Conservation (phyloP, 768 basidiomycete species). For the Mycena metata region DNA sequence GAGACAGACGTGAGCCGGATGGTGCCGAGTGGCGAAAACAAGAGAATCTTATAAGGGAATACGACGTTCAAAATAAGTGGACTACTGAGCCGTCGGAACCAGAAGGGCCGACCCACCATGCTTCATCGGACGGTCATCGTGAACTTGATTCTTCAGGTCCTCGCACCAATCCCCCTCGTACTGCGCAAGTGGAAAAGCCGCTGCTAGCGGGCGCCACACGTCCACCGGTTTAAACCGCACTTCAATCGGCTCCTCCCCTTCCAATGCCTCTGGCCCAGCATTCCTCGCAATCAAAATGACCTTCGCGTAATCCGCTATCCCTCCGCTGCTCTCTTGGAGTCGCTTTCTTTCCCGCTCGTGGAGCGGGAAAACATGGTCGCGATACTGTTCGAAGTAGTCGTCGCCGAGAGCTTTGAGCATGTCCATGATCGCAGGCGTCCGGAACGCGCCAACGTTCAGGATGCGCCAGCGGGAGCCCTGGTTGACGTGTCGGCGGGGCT, state of each 20-base stretch:
- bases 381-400: too few relatives aligned
- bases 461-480: slow-evolving; percentile 29
- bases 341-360: slow-evolving; percentile 12
- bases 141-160: slow-evolving; percentile 12
- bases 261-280: background rate
- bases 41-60: too few relatives aligned
- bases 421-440: slow-evolving; percentile 5
- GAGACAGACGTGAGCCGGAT: too few relatives aligned
- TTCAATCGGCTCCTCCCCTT: background rate
- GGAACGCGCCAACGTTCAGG: background rate
- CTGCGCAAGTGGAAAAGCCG: background rate
- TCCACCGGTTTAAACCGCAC: slow-evolving; percentile 8
- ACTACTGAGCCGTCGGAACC: too few relatives aligned
- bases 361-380: background rate
- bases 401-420: too few relatives aligned
- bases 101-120: background rate
- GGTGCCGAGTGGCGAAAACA: too few relatives aligned
- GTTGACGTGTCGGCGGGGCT: slow-evolving; percentile 26
- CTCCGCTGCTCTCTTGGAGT: slow-evolving; percentile 47
- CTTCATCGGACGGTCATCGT: slow-evolving; percentile 12
- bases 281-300: slow-evolving; percentile 17
- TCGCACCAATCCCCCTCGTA: slow-evolving; percentile 13
- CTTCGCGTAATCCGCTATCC: slow-evolving; percentile 12
- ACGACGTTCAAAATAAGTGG: background rate
- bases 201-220: background rate